Evolutionary conservation across 768 basidiomycete species (phyloP), one percentile per base, ranked within the genome.

Genomic region (Coprinopsis marcescibilis): DNA sequence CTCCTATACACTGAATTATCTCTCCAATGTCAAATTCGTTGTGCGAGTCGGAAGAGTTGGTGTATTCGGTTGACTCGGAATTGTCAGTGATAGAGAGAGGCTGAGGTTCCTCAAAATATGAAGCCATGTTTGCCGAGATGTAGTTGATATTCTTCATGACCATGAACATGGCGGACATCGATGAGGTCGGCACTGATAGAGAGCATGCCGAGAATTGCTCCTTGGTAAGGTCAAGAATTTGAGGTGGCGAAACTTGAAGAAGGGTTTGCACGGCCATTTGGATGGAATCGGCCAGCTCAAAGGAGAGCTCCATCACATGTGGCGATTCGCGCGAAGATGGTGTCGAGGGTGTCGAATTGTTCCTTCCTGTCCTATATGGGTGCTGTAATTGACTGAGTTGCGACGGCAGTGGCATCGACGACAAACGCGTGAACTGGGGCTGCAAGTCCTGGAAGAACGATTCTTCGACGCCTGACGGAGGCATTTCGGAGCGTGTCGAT

Each of bases 141-240:
- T 89, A 95, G 61, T 95, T 95, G 53, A 97, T 77, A 54, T 85
- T 88, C 67, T 92, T 91, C 89, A 96, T 90, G 30, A 85, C 78
- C 14, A 89, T 89, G 61, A 96, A 79, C 62, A 97, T 74, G 30
- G 90, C 89, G 14, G 89, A 87, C 65, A 97, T 76, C 53, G 85
- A 89, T 4, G 91, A 78, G 0, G 88, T 88, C 8, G 93, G 94
- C 35, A 96, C 78, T 29, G 89, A 83, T 20, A 97, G 65, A 1
- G 91, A 78, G 62, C 89, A 95, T 20, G 89, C 85, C 1, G 92
- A 86, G 58, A 92, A 87, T 60, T 93, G 92, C 59, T 97, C 93
- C 63, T 89, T 94, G 2, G 86, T 83, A n/a, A 88, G 81, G 60
- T 96, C 92, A 37, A 96, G 75, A 15, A 96, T 69, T 63, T 97